Conservation (phyloP, 768 basidiomycete species). For the Lactarius psammicola region DNA sequence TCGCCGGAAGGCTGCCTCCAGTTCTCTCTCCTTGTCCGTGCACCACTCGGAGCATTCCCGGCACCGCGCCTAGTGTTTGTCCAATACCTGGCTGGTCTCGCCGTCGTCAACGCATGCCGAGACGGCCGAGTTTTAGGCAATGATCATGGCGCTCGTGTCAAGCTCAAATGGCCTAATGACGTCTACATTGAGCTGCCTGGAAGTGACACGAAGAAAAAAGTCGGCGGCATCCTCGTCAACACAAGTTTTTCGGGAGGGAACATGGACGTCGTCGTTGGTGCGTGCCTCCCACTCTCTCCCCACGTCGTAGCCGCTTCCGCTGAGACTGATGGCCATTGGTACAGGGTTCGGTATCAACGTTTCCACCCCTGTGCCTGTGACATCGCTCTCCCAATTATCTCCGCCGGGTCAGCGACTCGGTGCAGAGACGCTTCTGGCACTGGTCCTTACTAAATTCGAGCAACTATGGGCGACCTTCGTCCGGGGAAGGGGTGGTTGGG, state of each 20-base stretch:
- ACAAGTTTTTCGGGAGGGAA: slow-evolving; percentile 73
- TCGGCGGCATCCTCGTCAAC: slow-evolving; percentile 91
- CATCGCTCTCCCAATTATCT: slow-evolving; percentile 73
- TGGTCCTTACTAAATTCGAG: slow-evolving; percentile 75
- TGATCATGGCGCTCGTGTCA: slow-evolving; percentile 53
- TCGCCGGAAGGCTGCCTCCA: slow-evolving; percentile 88
- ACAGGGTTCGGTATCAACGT: slow-evolving; percentile 90
- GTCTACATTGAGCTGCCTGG: slow-evolving; percentile 67
- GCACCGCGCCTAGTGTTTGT: slow-evolving; percentile 79
- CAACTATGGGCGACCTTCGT: slow-evolving; percentile 75
- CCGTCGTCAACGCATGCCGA: slow-evolving; percentile 83
- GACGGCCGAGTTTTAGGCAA: slow-evolving; percentile 49
- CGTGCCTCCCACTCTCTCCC: slow-evolving; percentile 31
- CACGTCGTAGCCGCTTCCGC: not conserved
- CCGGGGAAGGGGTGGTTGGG: slow-evolving; percentile 64
- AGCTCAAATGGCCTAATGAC: slow-evolving; percentile 97
- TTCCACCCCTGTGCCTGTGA: slow-evolving; percentile 75
- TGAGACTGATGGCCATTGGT: not conserved
- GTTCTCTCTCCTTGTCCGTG: slow-evolving; percentile 72
- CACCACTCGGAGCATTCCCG: slow-evolving; percentile 51
- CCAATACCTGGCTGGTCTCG: slow-evolving; percentile 89
- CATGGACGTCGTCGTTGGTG: slow-evolving; percentile 81
- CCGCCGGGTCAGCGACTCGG: slow-evolving; percentile 45
- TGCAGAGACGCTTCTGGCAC: slow-evolving; percentile 73
- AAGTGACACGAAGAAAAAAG: slow-evolving; percentile 56